phyloP scores from a whole-genome alignment of 2,329 filamentous ascomycete species.

The Fusarium udum region DNA sequence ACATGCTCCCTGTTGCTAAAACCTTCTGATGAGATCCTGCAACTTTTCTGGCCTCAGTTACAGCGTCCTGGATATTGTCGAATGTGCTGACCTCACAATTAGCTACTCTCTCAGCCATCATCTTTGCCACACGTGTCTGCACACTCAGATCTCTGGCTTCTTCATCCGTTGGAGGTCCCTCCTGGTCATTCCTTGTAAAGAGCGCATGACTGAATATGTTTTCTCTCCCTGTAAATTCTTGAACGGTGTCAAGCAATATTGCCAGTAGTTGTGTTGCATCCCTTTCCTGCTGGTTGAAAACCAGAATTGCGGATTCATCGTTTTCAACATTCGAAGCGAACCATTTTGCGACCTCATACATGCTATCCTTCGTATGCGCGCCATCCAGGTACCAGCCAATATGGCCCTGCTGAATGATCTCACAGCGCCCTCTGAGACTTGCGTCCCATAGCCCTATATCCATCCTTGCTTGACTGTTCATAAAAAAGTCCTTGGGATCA shows the following conservation, averaged over 20 bases:
- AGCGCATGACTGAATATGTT: constrained; percentile 75
- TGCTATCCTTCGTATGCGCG: constrained; percentile 86
- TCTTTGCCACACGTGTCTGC: constrained; percentile 71
- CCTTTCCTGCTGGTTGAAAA: constrained; percentile 94
- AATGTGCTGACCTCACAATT: constrained; percentile 57
- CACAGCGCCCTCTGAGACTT: constrained; percentile 79
- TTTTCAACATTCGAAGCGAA: constrained; percentile 64
- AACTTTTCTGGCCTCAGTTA: constrained; percentile 63
- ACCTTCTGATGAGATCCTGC: constrained; percentile 61
- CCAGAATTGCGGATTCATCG: constrained; percentile 61
- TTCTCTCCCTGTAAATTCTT: constrained; percentile 48
- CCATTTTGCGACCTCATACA: constrained; percentile 80
- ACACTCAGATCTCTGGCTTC: constrained; percentile 64
- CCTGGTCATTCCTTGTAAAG: constrained; percentile 78
- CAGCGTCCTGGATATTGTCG: constrained; percentile 77
- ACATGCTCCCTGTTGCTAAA: constrained; percentile 83
- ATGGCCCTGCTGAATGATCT: constrained; percentile 64
- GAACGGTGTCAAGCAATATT: constrained; percentile 68
- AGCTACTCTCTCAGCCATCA: constrained; percentile 67
- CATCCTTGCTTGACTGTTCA: not conserved
- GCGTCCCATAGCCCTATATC: constrained; percentile 69
- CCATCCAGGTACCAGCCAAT: constrained; percentile 86
- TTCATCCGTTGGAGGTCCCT: constrained; percentile 13
- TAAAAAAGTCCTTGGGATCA: constrained; percentile 16
- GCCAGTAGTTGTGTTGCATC: constrained; percentile 74